Percentiles rank a stretch among this genome's conserved stretches.
These are phyloP conservation scores for Salpingoeca rosetta DNA, from an alignment of 78 protist species.

Conservation along the genomic window DNA sequence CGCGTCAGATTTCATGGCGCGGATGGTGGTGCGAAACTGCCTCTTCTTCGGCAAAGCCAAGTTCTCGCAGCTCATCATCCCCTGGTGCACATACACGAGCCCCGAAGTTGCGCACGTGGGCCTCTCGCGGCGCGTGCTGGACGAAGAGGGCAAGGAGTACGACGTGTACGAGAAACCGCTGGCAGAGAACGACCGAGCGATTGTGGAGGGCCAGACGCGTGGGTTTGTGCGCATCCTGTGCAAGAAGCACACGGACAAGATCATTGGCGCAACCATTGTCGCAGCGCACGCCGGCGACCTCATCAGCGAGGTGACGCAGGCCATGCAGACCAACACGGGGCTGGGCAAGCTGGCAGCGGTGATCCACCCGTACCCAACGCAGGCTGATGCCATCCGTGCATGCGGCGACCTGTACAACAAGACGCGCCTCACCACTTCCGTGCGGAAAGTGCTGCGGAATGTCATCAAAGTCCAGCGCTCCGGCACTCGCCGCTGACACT, in stretches of 20 bases:
- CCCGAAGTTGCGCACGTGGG: slow-evolving; percentile 65
- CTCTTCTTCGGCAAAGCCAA: slow-evolving; percentile 40
- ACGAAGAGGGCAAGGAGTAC: not conserved
- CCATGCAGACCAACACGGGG: slow-evolving; percentile 15
- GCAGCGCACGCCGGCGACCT: slow-evolving; percentile 50
- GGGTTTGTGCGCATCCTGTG: slow-evolving; percentile 35
- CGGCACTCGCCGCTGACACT: no score
- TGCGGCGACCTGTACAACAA: slow-evolving; percentile 20
- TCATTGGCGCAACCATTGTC: slow-evolving; percentile 58
- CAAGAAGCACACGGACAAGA: not conserved
- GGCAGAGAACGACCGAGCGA: slow-evolving; percentile 39
- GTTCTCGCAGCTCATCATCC: slow-evolving; percentile 15
- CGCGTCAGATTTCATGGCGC: slow-evolving; percentile 41
- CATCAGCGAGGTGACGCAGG: slow-evolving; percentile 43
- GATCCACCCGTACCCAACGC: slow-evolving; percentile 55
- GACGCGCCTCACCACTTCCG: slow-evolving; percentile 22
- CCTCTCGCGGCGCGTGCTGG: slow-evolving; percentile 20
- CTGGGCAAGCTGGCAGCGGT: slow-evolving; percentile 16
- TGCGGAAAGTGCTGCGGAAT: not conserved
- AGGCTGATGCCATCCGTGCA: slow-evolving; percentile 23
- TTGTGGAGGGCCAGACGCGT: slow-evolving; percentile 28
- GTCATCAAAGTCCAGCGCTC: not conserved
- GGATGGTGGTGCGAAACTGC: slow-evolving; percentile 51
- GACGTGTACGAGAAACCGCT: not conserved
- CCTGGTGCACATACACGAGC: slow-evolving; percentile 50